Conservation (phyloP, 371 early-diverging fungal genomes). For the Fennellomyces sp. region DNA sequence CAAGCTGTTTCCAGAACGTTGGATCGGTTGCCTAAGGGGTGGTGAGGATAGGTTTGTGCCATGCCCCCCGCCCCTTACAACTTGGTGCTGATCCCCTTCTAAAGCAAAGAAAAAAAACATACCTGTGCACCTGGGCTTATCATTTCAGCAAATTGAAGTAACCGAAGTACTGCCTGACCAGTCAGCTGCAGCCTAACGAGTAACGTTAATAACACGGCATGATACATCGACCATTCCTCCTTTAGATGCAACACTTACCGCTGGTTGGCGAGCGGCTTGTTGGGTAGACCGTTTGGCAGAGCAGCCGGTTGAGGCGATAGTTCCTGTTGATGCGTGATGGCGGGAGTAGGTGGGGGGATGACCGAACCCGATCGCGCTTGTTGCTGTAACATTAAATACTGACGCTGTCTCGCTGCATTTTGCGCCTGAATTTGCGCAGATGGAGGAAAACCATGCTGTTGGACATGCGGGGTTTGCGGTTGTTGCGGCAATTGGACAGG, state of each 20-base stretch:
- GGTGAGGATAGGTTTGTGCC: not conserved
- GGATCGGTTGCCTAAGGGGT: not conserved
- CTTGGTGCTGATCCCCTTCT: not conserved
- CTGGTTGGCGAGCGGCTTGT: too few species aligned
- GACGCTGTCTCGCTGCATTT: not conserved
- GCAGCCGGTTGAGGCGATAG: constrained; percentile 4
- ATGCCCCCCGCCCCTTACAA: not conserved
- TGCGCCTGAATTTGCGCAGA: constrained; percentile 3
- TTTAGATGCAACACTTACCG: too few species aligned
- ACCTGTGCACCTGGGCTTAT: constrained; percentile 12
- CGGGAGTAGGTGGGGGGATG: not conserved
- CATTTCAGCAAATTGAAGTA: constrained; percentile 11
- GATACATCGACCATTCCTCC: too few species aligned
- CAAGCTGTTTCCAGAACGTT: constrained; percentile 8
- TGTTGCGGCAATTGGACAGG: not conserved
- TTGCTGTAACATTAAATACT: not conserved
- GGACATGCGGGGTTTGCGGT: constrained; percentile 4
- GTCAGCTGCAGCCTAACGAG: not conserved
- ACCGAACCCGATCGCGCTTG: constrained; percentile 7
- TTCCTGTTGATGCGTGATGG: not conserved
- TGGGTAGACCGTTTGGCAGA: not conserved
- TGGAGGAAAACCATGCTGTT: not conserved
- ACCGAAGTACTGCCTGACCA: constrained; percentile 9
- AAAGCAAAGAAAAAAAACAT: constrained; percentile 4
- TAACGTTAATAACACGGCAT: too few species aligned